Conservation (phyloP, 148 eudicot species). For the Arbutus unedo region DNA sequence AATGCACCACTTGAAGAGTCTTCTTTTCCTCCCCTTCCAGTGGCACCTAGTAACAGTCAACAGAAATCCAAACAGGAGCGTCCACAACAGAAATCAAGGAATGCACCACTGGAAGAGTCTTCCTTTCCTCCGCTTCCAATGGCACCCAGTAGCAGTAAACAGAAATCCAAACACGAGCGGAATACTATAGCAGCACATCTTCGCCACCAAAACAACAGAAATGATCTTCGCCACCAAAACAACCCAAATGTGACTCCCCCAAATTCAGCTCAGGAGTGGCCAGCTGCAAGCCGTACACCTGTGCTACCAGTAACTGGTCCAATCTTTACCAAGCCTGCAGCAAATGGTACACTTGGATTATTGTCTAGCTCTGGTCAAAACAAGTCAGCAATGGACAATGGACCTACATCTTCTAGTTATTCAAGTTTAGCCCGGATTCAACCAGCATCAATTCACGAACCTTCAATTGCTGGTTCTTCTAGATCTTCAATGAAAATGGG, state of each 20-base stretch:
- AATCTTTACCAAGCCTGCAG: conserved; percentile 25
- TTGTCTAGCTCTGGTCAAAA: conserved; percentile 38
- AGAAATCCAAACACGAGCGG: conserved; percentile 40
- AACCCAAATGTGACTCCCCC: conserved; percentile 30
- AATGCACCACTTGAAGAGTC: conserved; percentile 55
- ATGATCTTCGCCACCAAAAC: conserved; percentile 47
- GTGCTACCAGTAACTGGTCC: conserved; percentile 17
- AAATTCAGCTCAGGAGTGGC: conserved; percentile 53
- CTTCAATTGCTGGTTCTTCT: conserved; percentile 34
- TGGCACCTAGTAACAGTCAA: conserved; percentile 43
- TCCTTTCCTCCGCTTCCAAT: conserved; percentile 78
- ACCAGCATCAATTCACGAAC: conserved; percentile 27
- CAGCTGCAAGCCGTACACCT: conserved; percentile 33
- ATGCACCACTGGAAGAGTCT: conserved; percentile 53
- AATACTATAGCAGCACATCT: conserved; percentile 71
- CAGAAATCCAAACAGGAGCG: conserved; percentile 46
- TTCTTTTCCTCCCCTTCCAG: conserved; percentile 78
- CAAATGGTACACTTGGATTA: conserved; percentile 31
- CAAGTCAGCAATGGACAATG: conserved; percentile 29
- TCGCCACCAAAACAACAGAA: conserved; percentile 45
- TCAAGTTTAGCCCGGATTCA: conserved; percentile 43
- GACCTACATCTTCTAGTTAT: conserved; percentile 42
- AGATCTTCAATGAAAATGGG: conserved; percentile 38
- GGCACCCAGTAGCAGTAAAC: conserved; percentile 47
- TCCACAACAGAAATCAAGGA: conserved; percentile 31